Conservation (phyloP, 1,284 basidiomycete species). For the Fomitiporia mediterranea region DNA sequence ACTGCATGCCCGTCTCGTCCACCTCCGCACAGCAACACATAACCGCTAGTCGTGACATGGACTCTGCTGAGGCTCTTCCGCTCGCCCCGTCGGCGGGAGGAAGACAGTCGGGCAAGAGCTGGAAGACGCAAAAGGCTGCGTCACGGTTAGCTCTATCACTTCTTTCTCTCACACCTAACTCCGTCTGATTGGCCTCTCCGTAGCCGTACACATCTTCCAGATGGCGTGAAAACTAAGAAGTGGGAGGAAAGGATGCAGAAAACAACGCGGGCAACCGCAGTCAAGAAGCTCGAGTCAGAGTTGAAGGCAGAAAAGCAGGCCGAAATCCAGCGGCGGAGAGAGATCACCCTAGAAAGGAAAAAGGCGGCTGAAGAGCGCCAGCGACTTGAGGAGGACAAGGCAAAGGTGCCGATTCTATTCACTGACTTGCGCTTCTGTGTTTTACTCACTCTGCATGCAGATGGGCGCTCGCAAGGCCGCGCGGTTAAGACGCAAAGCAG, state of each 20-base stretch:
- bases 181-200: conserved; percentile 10
- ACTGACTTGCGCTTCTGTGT: neutral
- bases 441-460: conserved; percentile 34
- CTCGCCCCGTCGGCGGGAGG: conserved; percentile 53
- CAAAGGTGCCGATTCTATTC: conserved; percentile 44
- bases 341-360: conserved; percentile 65
- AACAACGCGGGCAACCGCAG: conserved; percentile 55
- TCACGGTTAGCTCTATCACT: conserved; percentile 47
- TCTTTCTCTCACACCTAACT: neutral
- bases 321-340: conserved; percentile 56
- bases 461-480: conserved; percentile 77
- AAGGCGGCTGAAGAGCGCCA: conserved; percentile 65
- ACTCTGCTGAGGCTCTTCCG: conserved; percentile 25
- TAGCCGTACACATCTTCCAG: conserved; percentile 66
- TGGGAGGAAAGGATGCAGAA: conserved; percentile 69
- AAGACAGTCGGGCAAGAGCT: conserved; percentile 61
- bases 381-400: conserved; percentile 67
- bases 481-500: conserved; percentile 61
- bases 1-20: neutral
- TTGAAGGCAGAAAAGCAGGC: conserved; percentile 71
- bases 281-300: conserved; percentile 67
- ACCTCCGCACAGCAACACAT: neutral
- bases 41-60: conserved; percentile 8
- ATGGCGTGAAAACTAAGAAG: conserved; percentile 57
- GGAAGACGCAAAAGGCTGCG: conserved; percentile 60